A percentile compares a stretch with the other conserved stretches of the same genome.
These are phyloP conservation scores for Termitomyces sp. DNA, from an alignment of 768 basidiomycete genomes.

Conservation along the genomic window DNA sequence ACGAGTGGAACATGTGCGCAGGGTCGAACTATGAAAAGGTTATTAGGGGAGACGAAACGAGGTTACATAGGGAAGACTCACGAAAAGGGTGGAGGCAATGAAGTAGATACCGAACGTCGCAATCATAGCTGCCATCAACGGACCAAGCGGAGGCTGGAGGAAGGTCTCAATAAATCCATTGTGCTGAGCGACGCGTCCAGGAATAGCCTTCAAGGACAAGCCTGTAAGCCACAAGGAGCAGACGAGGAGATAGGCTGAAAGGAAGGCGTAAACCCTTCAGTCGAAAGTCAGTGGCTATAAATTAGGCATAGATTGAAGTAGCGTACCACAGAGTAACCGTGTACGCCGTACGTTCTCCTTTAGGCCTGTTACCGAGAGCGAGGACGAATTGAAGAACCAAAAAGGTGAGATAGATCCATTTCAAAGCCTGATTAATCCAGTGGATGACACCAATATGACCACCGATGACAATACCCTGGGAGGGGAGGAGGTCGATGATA, in stretches of 20 bases:
- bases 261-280: slow-evolving; percentile 76
- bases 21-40: slow-evolving; percentile 73
- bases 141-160: slow-evolving; percentile 76
- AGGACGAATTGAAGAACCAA: slow-evolving; percentile 62
- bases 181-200: slow-evolving; percentile 38
- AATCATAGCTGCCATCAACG: slow-evolving; percentile 81
- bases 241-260: slow-evolving; percentile 79
- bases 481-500: slow-evolving; percentile 84
- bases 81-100: slow-evolving; percentile 78
- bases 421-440: slow-evolving; percentile 79
- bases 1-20: slow-evolving; percentile 95
- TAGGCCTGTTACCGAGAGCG: slow-evolving; percentile 76
- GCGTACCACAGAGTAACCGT: slow-evolving; percentile 72
- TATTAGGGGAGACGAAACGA: neutral
- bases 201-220: slow-evolving; percentile 68
- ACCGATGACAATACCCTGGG: slow-evolving; percentile 56
- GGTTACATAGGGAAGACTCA: slow-evolving; percentile 34
- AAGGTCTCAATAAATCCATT: slow-evolving; percentile 58
- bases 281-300: neutral
- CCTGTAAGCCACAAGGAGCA: slow-evolving; percentile 86
- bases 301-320: neutral
- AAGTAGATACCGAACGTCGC: slow-evolving; percentile 91
- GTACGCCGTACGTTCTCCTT: slow-evolving; percentile 79
- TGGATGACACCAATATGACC: slow-evolving; percentile 71
- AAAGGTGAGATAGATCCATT: slow-evolving; percentile 89